A percentile compares a stretch with the other conserved stretches of the same genome.
Evolutionary conservation across 495 filamentous ascomycete genomes (phyloP).

Genomic region (Penicillium samsonianum): DNA sequence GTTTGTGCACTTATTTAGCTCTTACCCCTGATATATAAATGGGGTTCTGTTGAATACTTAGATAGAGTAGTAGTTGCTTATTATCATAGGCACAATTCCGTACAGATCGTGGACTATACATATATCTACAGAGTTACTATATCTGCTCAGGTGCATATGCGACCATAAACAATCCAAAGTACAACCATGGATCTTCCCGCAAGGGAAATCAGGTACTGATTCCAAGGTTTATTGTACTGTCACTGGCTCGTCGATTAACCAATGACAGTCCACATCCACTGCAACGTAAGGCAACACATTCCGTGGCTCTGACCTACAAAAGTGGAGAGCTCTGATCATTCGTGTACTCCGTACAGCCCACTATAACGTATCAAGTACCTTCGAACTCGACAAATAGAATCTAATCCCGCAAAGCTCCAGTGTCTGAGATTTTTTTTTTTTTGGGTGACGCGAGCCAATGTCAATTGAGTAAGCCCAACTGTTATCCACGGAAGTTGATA

Average conservation of each 20-base stretch:
- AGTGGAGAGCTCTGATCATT: slow-evolving; percentile 23
- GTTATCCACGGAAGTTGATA: slow-evolving; percentile 5
- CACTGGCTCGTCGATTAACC: slow-evolving; percentile 22
- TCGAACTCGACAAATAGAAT: neutral
- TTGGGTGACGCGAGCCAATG: slow-evolving; percentile 7
- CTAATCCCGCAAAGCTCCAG: neutral
- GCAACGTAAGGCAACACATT: slow-evolving; percentile 32
- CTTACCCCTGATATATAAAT: slow-evolving; percentile 10
- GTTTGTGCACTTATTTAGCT: neutral
- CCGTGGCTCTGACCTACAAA: slow-evolving; percentile 30
- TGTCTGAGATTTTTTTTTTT: no score
- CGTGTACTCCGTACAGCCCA: slow-evolving; percentile 7
- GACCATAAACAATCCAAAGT: neutral
- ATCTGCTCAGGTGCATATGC: no score
- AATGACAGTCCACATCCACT: slow-evolving; percentile 16
- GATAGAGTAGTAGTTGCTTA: neutral
- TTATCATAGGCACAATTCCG: no score
- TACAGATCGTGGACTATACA: no score
- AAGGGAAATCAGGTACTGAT: slow-evolving; percentile 10
- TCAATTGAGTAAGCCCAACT: slow-evolving; percentile 5
- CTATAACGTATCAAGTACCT: neutral
- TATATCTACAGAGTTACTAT: no score
- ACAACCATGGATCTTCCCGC: slow-evolving; percentile 3
- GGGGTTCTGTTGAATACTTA: neutral
- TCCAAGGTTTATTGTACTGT: slow-evolving; percentile 17